Percentiles rank a stretch among this genome's conserved stretches.
These are phyloP conservation scores for Phytopythium boreale DNA, from an alignment of 352 stramenopile species.

Conservation along the genomic window DNA sequence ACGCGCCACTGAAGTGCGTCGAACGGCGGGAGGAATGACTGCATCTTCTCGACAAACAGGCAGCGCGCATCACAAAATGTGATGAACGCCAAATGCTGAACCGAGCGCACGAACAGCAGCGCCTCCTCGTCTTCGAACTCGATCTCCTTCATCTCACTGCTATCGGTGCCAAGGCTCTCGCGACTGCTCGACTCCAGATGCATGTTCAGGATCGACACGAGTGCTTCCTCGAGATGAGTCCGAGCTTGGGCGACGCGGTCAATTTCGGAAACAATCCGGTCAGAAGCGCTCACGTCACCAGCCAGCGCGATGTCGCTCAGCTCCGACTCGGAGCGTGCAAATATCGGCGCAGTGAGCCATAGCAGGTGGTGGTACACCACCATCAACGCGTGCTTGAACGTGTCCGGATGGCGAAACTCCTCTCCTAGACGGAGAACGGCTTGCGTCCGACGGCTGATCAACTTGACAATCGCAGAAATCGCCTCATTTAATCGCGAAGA, in stretches of 20 bases:
- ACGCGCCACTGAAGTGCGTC: conserved; percentile 64
- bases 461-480: conserved; percentile 23
- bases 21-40: conserved; percentile 48
- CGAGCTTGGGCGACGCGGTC: conserved; percentile 36
- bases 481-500: conserved; percentile 37
- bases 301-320: conserved; percentile 10
- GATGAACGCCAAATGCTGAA: conserved; percentile 67
- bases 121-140: conserved; percentile 53
- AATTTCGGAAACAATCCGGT: conserved; percentile 28
- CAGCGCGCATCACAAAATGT: conserved; percentile 77
- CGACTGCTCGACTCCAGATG: conserved; percentile 47
- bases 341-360: conserved; percentile 67
- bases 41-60: conserved; percentile 84
- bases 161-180: conserved; percentile 19
- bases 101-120: conserved; percentile 51
- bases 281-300: conserved; percentile 10
- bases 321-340: conserved; percentile 31
- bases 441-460: conserved; percentile 51
- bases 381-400: conserved; percentile 59
- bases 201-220: conserved; percentile 74
- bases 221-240: conserved; percentile 47
- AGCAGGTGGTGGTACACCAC: conserved; percentile 77
- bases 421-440: conserved; percentile 45
- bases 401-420: conserved; percentile 49
- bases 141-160: conserved; percentile 62